Percentiles rank a stretch among this genome's conserved stretches.
Conservation (phyloP, 331 rosid species). For the Malus hybrid region DNA sequence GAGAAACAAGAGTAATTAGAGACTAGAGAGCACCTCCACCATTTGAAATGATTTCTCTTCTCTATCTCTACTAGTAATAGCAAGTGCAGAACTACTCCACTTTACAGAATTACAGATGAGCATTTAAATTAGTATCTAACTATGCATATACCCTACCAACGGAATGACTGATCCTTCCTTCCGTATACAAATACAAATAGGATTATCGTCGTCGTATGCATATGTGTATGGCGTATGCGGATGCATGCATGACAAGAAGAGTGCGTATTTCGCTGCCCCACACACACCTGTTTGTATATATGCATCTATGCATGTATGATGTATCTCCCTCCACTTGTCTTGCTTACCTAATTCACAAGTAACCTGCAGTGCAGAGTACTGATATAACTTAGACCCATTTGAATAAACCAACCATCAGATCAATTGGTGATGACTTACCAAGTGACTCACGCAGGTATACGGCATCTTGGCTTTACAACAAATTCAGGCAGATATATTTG, state of each 20-base stretch:
- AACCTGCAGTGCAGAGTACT: neutral
- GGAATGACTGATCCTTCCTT: neutral
- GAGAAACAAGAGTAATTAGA: too few relatives aligned
- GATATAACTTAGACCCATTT: neutral
- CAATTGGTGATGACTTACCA: constrained; percentile 9
- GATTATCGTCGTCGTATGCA: too few relatives aligned
- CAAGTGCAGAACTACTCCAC: too few relatives aligned
- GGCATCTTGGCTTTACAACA: constrained; percentile 6
- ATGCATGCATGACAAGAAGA: neutral
- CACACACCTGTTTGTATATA: neutral
- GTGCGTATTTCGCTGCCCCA: neutral
- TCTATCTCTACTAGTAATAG: too few relatives aligned
- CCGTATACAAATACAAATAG: neutral
- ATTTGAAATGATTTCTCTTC: too few relatives aligned
- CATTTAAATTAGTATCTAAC: too few relatives aligned
- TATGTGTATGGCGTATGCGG: neutral
- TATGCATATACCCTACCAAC: too few relatives aligned
- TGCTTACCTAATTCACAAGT: neutral
- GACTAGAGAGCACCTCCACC: too few relatives aligned
- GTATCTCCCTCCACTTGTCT: neutral
- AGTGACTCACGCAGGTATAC: constrained; percentile 17
- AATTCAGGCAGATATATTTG: too few relatives aligned
- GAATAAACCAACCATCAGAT: neutral
- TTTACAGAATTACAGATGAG: too few relatives aligned
- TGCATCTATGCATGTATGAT: too few relatives aligned